Evolutionary conservation across 108 stramenopile genomes (phyloP).

Genomic region (Cylindrotheca fusiformis): DNA sequence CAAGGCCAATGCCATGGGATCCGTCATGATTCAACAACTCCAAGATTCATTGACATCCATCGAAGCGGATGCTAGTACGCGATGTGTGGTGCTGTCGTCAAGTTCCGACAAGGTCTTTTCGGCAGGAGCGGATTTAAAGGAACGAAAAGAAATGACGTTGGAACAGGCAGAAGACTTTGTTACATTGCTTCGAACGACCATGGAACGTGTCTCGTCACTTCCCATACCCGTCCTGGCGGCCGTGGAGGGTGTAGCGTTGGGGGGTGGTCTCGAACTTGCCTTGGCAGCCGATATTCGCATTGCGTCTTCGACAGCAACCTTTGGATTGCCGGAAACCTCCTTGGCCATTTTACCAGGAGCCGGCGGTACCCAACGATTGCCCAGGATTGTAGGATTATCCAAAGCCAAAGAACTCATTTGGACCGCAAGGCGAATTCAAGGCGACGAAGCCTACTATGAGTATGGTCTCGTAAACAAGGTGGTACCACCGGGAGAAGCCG

Average conservation of each 20-base stretch:
- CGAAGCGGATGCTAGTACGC: background rate
- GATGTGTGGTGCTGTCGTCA: conserved; percentile 67
- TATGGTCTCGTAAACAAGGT: conserved; percentile 61
- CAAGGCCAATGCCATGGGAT: conserved; percentile 61
- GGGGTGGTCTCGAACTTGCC: conserved; percentile 81
- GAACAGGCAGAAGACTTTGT: conserved; percentile 65
- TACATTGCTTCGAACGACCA: conserved; percentile 44
- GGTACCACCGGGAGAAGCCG: conserved; percentile 30
- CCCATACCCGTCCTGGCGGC: conserved; percentile 79
- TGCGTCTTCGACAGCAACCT: conserved; percentile 43
- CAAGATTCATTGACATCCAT: conserved; percentile 16
- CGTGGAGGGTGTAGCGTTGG: conserved; percentile 78
- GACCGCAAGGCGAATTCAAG: conserved; percentile 47
- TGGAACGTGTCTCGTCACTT: conserved; percentile 48
- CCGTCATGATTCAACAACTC: conserved; percentile 35
- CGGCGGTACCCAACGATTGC: conserved; percentile 78
- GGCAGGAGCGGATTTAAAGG: conserved; percentile 89
- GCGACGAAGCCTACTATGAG: conserved; percentile 35
- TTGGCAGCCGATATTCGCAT: conserved; percentile 75
- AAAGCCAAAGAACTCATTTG: conserved; percentile 77
- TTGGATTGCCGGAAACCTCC: conserved; percentile 80
- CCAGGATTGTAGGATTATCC: conserved; percentile 61
- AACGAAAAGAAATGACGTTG: conserved; percentile 63
- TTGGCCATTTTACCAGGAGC: conserved; percentile 87
- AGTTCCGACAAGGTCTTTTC: conserved; percentile 64